A percentile compares a stretch with the other conserved stretches of the same genome.
Conservation (phyloP, 345 rosid species). For the Crucihimalaya himalaica region DNA sequence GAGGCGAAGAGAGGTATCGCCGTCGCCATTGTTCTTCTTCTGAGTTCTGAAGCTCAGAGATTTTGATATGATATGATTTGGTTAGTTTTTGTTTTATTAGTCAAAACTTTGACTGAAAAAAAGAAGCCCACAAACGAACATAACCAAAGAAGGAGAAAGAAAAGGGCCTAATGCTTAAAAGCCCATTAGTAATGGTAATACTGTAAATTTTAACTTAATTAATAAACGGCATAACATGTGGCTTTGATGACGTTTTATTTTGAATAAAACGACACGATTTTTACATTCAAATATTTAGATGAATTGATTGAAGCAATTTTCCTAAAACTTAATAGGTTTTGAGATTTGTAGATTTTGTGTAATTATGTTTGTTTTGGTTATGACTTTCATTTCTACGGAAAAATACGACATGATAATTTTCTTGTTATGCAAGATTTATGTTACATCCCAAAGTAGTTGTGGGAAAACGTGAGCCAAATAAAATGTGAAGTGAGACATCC, state of each 20-base stretch:
- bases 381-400: neutral
- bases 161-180: neutral
- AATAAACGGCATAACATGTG: neutral
- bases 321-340: too few species aligned
- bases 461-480: constrained; percentile 25
- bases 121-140: neutral
- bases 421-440: neutral
- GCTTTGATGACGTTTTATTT: neutral
- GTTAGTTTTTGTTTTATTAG: neutral
- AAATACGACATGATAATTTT: neutral
- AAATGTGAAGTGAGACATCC: constrained; percentile 17
- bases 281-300: too few species aligned
- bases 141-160: too few species aligned
- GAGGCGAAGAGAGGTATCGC: constrained; percentile 57
- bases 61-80: too few species aligned
- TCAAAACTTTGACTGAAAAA: neutral
- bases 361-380: too few species aligned
- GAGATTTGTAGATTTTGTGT: too few species aligned
- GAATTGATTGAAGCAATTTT: too few species aligned
- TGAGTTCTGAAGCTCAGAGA: neutral
- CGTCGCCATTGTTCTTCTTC: constrained; percentile 37
- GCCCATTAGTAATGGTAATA: neutral
- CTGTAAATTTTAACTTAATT: too few species aligned
- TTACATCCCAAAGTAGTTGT: constrained; percentile 25
- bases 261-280: neutral